Evolutionary conservation across 2,329 filamentous ascomycete genomes (phyloP).

Genomic region (Helotiales sp.): DNA sequence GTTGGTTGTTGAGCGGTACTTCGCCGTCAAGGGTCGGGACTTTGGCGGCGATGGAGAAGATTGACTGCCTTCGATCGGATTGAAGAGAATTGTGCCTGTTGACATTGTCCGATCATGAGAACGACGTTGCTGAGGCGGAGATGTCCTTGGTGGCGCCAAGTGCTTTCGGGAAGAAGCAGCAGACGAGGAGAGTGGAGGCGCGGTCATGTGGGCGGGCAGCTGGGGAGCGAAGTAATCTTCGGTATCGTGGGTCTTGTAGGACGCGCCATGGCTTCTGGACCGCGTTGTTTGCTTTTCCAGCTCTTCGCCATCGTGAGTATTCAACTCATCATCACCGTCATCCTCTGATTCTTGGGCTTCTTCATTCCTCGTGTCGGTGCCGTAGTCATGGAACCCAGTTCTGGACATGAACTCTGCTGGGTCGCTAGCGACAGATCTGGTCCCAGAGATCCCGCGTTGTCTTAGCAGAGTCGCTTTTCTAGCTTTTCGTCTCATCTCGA

Average conservation of each 20-base stretch:
- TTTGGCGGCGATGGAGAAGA: conserved; percentile 48
- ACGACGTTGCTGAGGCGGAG: conserved; percentile 28
- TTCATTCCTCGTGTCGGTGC: conserved; percentile 18
- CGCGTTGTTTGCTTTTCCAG: conserved; percentile 35
- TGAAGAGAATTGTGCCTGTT: conserved; percentile 83
- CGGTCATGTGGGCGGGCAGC: conserved; percentile 48
- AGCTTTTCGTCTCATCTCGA: conserved; percentile 53
- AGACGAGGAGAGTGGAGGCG: conserved; percentile 22
- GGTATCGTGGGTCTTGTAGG: conserved; percentile 45
- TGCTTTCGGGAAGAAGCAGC: conserved; percentile 13
- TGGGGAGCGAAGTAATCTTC: conserved; percentile 63
- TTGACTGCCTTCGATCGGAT: conserved; percentile 58
- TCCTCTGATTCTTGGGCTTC: conserved; percentile 45
- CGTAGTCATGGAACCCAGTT: conserved; percentile 32
- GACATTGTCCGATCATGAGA: conserved; percentile 76
- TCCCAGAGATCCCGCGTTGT: conserved; percentile 49
- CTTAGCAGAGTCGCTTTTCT: conserved; percentile 34
- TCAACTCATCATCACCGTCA: conserved; percentile 81
- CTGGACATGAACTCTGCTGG: conserved; percentile 65
- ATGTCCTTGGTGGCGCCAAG: conserved; percentile 23
- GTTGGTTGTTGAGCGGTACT: conserved; percentile 37
- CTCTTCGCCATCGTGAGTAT: conserved; percentile 77
- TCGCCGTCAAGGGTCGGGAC: conserved; percentile 46
- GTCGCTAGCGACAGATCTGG: conserved; percentile 66
- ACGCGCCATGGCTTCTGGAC: conserved; percentile 33